Evolutionary conservation across 176 grass and related monocot species (phyloP), one percentile per base, ranked within the genome.

Genomic region (Hyparrhenia diplandra): DNA sequence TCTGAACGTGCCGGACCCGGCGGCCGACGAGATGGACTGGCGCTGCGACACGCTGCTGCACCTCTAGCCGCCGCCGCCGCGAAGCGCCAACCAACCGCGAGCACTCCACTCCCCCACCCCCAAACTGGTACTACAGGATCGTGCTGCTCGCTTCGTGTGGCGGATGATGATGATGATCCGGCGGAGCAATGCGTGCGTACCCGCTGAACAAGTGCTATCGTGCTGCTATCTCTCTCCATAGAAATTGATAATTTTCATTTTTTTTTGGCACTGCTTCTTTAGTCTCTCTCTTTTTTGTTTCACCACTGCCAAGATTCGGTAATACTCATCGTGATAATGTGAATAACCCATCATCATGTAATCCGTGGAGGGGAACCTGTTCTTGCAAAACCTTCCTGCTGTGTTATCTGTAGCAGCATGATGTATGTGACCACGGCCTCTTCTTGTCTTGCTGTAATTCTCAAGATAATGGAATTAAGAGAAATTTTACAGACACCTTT

Each of bases 1-100:
- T 91, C 92, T 94, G 92, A 94, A 94, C 86, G 67, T 82, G 34
- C 79, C 88, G 21, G 84, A 83, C 78, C 79, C 85, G 27, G 66
- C 45, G 9, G 82, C 11, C 63, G 88, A 94, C 77, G 86, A 91
- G 63, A 90, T 86, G 83, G 88, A 90, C 82, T 87, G 87, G 84
- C 83, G 79, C 83, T 90, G 83, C 66, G 88, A 90, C 83, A 90
- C 88, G 88, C 67, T 82, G 73, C 88, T 90, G 74, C 88, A 30
- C 79, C 88, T 90, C 37, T 78, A 81, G 78, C 23, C 66, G 10
- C 41, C 39, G 8, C 10, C 12, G 43, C 0, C 41, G 16, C 42
- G 42, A 45, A 13, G 3, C 12, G 20, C n/a, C 10, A 14, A 39
- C 39, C 36, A 10, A 41, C 74, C 39, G 28, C n/a, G 31, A 72